These are phyloP conservation scores for Royoungia palumana DNA, from an alignment of 768 basidiomycete species.

Conservation along the genomic window DNA sequence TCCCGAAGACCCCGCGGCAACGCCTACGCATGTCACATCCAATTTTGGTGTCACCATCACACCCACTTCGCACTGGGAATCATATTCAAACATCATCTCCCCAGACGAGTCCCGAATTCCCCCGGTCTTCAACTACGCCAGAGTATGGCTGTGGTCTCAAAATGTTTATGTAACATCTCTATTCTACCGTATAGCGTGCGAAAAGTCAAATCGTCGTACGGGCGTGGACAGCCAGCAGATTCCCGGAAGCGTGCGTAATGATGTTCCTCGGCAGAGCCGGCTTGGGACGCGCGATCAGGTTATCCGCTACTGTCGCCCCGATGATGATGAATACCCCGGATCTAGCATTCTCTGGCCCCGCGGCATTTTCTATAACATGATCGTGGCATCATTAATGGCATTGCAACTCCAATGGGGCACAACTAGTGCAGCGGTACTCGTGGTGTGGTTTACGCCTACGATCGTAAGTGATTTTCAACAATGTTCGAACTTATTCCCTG, in stretches of 20 bases:
- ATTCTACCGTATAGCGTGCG: slow-evolving; percentile 16
- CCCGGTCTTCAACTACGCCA: slow-evolving; percentile 26
- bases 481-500: no score
- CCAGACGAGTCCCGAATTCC: slow-evolving; percentile 25
- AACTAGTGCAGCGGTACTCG: slow-evolving; percentile 26
- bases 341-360: slow-evolving; percentile 16
- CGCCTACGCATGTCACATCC: not conserved
- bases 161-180: slow-evolving; percentile 16
- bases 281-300: slow-evolving; percentile 18
- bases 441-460: slow-evolving; percentile 32
- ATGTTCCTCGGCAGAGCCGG: slow-evolving; percentile 13
- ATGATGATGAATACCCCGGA: not conserved
- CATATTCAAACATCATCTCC: slow-evolving; percentile 3
- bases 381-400: slow-evolving; percentile 29
- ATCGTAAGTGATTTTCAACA: slow-evolving; percentile 8
- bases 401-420: slow-evolving; percentile 36
- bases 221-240: slow-evolving; percentile 1
- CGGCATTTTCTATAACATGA: slow-evolving; percentile 22
- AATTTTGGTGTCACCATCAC: slow-evolving; percentile 17
- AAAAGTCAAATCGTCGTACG: not conserved
- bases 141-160: slow-evolving; percentile 18
- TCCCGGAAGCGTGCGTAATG: not conserved
- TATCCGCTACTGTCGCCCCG: slow-evolving; percentile 18
- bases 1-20: not conserved
- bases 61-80: slow-evolving; percentile 1